These are phyloP conservation scores for Lachnellula willkommii DNA, from an alignment of 2,329 filamentous ascomycete genomes.

Conservation along the genomic window DNA sequence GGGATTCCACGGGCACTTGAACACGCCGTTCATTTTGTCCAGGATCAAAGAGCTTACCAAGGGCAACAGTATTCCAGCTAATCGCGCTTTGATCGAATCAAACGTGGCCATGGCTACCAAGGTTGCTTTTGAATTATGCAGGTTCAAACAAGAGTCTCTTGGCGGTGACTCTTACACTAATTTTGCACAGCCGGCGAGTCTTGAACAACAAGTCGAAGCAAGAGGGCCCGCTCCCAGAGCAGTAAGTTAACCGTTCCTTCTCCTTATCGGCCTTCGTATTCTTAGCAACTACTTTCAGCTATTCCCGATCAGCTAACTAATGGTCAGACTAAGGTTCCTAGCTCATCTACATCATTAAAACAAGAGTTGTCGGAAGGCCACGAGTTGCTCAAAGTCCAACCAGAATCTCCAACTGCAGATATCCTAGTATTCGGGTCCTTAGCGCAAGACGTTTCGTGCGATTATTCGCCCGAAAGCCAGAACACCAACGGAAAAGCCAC, in stretches of 20 bases:
- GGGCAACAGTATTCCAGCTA: constrained; percentile 57
- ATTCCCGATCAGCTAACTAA: no score
- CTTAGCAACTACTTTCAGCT: no score
- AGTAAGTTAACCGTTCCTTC: no score
- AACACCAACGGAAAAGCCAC: background rate
- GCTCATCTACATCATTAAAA: no score
- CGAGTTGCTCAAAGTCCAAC: no score
- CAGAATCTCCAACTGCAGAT: constrained; percentile 39
- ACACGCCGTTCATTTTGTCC: constrained; percentile 63
- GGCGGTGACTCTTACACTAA: background rate
- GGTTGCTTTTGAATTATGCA: constrained; percentile 50
- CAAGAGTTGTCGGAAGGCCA: no score
- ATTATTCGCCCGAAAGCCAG: constrained; percentile 53
- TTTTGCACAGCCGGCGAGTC: background rate
- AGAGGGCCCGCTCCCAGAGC: no score
- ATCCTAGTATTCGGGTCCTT: constrained; percentile 89
- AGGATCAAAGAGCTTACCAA: constrained; percentile 65
- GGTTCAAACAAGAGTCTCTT: background rate
- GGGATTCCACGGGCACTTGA: constrained; percentile 57
- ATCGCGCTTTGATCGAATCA: constrained; percentile 58
- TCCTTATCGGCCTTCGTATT: no score
- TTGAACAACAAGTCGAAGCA: background rate
- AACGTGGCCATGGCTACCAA: constrained; percentile 62
- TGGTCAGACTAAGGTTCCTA: no score
- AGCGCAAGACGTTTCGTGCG: constrained; percentile 81